Evolutionary conservation across 371 early-diverging fungal species (phyloP).

Genomic region (Rhizopus delemar): DNA sequence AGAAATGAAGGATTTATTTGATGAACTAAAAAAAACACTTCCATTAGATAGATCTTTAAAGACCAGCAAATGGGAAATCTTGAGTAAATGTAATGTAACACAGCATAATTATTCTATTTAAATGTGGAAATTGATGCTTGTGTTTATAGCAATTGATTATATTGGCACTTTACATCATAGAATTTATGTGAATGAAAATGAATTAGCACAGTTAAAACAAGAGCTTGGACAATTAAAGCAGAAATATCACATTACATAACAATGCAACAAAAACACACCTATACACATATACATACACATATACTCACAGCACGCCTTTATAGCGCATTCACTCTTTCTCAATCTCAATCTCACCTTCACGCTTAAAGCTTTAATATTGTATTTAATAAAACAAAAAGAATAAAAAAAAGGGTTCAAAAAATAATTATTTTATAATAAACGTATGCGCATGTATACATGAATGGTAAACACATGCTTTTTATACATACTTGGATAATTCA

Average conservation of each 20-base stretch:
- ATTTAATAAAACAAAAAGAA: no score
- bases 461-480: no score
- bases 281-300: no score
- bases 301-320: no score
- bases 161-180: background rate
- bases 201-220: constrained; percentile 1
- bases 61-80: constrained; percentile 79
- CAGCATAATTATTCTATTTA: constrained; percentile 4
- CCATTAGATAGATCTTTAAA: constrained; percentile 68
- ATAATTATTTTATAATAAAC: no score
- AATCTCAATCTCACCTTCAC: no score
- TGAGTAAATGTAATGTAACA: constrained; percentile 61
- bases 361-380: no score
- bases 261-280: no score
- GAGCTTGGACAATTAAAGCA: constrained; percentile 1
- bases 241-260: background rate
- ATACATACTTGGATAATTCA: no score
- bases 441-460: no score
- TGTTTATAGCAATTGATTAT: constrained; percentile 1
- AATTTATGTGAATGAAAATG: background rate
- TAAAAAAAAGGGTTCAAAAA: no score
- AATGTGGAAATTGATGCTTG: background rate
- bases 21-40: constrained; percentile 65
- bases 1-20: constrained; percentile 83
- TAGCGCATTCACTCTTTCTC: no score